phyloP scores from a whole-genome alignment of 176 grass and related monocot genomes.

The Cenchrus fungigraminus region DNA sequence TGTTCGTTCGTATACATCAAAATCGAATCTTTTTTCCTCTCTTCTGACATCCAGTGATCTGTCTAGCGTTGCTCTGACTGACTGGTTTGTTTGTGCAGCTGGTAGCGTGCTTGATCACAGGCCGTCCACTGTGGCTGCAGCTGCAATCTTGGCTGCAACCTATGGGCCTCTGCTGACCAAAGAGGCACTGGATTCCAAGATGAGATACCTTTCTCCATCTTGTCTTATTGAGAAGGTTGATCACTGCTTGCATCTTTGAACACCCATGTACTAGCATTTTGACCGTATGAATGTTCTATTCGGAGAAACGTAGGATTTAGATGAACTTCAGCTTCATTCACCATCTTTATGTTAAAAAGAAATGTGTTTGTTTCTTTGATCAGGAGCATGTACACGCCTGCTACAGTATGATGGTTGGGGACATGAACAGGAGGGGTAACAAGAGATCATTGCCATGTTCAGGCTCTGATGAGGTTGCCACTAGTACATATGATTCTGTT shows the following conservation, averaged over 20 bases:
- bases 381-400: conserved; percentile 76
- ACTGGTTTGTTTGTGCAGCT: conserved; percentile 47
- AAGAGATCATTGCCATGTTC: conserved; percentile 66
- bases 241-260: not conserved
- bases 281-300: conserved; percentile 5
- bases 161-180: conserved; percentile 55
- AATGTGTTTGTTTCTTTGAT: conserved; percentile 42
- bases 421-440: conserved; percentile 49
- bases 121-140: conserved; percentile 71
- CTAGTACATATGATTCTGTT: conserved; percentile 68
- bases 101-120: conserved; percentile 66
- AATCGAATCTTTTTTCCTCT: not conserved
- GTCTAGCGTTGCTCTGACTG: conserved; percentile 31
- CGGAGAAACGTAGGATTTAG: conserved; percentile 8
- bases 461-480: conserved; percentile 42
- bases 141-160: conserved; percentile 76
- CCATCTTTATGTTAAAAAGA: not conserved
- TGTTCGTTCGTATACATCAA: not conserved
- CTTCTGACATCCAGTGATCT: not conserved
- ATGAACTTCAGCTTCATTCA: conserved; percentile 9
- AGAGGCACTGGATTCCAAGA: conserved; percentile 60
- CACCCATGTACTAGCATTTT: conserved; percentile 11
- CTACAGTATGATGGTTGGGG: conserved; percentile 64
- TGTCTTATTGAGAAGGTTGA: conserved; percentile 66
- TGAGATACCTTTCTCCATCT: conserved; percentile 54